Conservation (phyloP, 177 flowering plant genomes). For the Vitis hybrid region DNA sequence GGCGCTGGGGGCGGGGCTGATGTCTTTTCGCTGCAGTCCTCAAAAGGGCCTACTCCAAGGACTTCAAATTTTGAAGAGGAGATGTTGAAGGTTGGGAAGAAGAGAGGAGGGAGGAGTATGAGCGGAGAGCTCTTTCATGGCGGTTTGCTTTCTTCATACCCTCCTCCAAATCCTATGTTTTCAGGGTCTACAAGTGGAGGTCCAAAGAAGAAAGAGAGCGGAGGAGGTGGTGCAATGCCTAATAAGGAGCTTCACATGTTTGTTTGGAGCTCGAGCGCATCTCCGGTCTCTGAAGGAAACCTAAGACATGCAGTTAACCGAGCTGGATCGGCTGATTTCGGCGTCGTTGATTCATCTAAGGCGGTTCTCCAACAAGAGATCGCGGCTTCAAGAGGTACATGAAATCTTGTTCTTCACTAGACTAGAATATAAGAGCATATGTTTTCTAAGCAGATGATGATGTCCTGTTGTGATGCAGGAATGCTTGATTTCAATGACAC, state of each 20-base stretch:
- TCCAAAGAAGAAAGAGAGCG: constrained; percentile 21
- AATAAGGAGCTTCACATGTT: constrained; percentile 59
- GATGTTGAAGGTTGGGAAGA: constrained; percentile 27
- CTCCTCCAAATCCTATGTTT: constrained; percentile 47
- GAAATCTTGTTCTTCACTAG: not conserved
- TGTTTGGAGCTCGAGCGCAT: constrained; percentile 60
- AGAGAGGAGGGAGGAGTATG: constrained; percentile 43
- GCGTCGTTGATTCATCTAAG: constrained; percentile 27
- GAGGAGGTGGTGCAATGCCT: not conserved
- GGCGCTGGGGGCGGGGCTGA: constrained; percentile 26
- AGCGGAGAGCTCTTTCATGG: constrained; percentile 39
- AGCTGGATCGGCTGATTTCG: constrained; percentile 36
- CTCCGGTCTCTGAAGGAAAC: constrained; percentile 50
- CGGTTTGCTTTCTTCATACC: constrained; percentile 24
- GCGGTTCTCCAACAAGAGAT: constrained; percentile 30
- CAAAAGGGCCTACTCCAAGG: constrained; percentile 42
- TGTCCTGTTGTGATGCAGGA: constrained; percentile 6
- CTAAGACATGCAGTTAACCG: constrained; percentile 27
- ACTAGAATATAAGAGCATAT: too few relatives aligned
- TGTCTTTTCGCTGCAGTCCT: constrained; percentile 39
- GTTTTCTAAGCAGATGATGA: not conserved
- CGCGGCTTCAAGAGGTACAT: constrained; percentile 34
- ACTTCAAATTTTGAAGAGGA: constrained; percentile 52
- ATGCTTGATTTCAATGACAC: constrained; percentile 20
- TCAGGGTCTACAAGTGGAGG: constrained; percentile 28